These are phyloP conservation scores for Cercospora sp. DNA, from an alignment of 2,329 filamentous ascomycete genomes.

Conservation along the genomic window DNA sequence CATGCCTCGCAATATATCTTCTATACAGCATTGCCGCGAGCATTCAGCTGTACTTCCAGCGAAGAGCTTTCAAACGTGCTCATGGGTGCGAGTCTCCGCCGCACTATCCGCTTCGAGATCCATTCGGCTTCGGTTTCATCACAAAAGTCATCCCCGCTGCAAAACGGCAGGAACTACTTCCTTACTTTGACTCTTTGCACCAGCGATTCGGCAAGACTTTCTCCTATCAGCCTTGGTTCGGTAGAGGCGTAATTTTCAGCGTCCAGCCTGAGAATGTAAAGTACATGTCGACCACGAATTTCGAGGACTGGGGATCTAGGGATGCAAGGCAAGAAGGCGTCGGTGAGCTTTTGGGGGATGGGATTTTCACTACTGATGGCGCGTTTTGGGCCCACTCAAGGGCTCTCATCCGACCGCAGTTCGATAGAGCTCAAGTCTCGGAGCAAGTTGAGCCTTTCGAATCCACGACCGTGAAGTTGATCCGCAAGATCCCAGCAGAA, in stretches of 20 bases:
- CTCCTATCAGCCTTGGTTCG: not conserved
- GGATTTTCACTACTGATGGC: constrained; percentile 46
- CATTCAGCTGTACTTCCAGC: not conserved
- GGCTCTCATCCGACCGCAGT: constrained; percentile 52
- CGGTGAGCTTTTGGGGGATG: constrained; percentile 32
- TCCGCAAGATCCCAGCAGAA: constrained; percentile 56
- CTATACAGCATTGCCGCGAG: not conserved
- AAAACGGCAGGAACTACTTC: constrained; percentile 8
- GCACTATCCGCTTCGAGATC: constrained; percentile 4
- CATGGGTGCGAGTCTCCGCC: constrained; percentile 4
- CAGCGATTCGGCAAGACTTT: constrained; percentile 7
- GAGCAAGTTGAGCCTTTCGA: constrained; percentile 58
- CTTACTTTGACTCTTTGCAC: constrained; percentile 7
- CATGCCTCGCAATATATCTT: not conserved
- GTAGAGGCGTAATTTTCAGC: constrained; percentile 5
- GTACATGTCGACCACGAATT: constrained; percentile 7
- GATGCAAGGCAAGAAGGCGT: constrained; percentile 4
- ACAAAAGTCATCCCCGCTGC: constrained; percentile 6
- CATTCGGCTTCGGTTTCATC: constrained; percentile 4
- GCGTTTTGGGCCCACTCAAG: constrained; percentile 30
- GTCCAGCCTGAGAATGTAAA: constrained; percentile 18
- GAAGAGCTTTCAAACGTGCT: constrained; percentile 2
- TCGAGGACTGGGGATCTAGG: constrained; percentile 7
- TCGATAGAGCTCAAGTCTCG: constrained; percentile 49
- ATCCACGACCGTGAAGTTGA: constrained; percentile 55